Conservation (phyloP, 2,329 filamentous ascomycete genomes). For the Emydomyces testavorans region DNA sequence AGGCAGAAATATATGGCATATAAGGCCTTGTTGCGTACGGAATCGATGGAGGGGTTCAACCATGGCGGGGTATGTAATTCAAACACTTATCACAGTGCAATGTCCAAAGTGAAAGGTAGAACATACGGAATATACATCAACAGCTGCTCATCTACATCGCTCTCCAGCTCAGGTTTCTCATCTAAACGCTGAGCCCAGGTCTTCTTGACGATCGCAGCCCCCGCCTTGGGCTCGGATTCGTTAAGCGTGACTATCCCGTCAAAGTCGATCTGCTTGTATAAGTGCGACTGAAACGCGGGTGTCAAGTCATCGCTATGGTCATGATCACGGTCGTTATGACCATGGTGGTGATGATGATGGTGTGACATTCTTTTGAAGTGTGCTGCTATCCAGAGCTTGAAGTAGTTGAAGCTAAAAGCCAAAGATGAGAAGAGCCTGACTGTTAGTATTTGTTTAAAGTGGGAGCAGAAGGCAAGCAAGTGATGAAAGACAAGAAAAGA, state of each 20-base stretch:
- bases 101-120: not conserved
- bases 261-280: conserved; percentile 89
- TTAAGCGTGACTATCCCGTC: conserved; percentile 75
- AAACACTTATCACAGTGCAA: not conserved
- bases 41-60: not conserved
- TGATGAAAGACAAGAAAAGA: no score
- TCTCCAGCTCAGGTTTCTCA: conserved; percentile 62
- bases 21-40: not conserved
- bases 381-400: not conserved
- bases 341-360: conserved; percentile 34
- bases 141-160: conserved; percentile 86
- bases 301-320: conserved; percentile 89
- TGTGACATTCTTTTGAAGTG: conserved; percentile 1
- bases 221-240: conserved; percentile 57
- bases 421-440: not conserved
- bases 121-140: conserved; percentile 79
- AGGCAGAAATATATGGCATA: not conserved
- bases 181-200: conserved; percentile 74
- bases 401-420: not conserved
- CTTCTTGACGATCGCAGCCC: conserved; percentile 70
- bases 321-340: conserved; percentile 51
- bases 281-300: conserved; percentile 76
- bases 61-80: conserved; percentile 6
- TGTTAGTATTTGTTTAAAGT: not conserved
- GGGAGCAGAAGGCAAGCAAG: not conserved